Percentiles rank a stretch among this genome's conserved stretches.
phyloP scores from a whole-genome alignment of 805 yeast species.

The Myxozyma neotropica region DNA sequence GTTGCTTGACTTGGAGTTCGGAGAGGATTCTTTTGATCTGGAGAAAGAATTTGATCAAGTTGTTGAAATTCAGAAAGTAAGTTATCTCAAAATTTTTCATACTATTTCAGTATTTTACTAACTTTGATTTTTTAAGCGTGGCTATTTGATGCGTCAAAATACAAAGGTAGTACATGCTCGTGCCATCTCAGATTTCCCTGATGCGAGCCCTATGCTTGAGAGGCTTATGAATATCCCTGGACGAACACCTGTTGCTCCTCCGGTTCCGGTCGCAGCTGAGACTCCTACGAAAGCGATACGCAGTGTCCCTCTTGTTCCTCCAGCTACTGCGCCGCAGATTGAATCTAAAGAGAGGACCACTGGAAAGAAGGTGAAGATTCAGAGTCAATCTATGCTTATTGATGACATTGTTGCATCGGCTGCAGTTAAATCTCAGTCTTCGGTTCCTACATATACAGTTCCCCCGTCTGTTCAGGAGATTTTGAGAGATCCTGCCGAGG shows the following conservation, averaged over 20 bases:
- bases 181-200: slow-evolving; percentile 21
- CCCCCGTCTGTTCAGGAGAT: slow-evolving; percentile 1
- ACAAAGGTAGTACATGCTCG: slow-evolving; percentile 27
- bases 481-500: slow-evolving; percentile 5
- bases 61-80: slow-evolving; percentile 25
- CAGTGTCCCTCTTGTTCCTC: slow-evolving; percentile 9
- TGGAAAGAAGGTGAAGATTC: neutral
- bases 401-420: slow-evolving; percentile 2
- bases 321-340: neutral
- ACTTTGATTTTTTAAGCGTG: slow-evolving; percentile 19
- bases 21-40: slow-evolving; percentile 25
- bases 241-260: neutral
- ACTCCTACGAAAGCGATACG: neutral
- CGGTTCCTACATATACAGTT: neutral
- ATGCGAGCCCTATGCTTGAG: slow-evolving; percentile 2
- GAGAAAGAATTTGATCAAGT: slow-evolving; percentile 28
- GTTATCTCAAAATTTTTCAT: neutral
- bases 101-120: neutral
- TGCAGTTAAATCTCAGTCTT: neutral
- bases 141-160: slow-evolving; percentile 30
- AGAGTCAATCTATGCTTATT: slow-evolving; percentile 5
- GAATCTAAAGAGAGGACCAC: neutral
- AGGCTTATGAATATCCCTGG: slow-evolving; percentile 3
- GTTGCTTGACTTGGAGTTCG: slow-evolving; percentile 21
- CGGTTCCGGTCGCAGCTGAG: neutral